phyloP scores from a whole-genome alignment of 2,329 filamentous ascomycete species.

The Fusarium zealandicum region DNA sequence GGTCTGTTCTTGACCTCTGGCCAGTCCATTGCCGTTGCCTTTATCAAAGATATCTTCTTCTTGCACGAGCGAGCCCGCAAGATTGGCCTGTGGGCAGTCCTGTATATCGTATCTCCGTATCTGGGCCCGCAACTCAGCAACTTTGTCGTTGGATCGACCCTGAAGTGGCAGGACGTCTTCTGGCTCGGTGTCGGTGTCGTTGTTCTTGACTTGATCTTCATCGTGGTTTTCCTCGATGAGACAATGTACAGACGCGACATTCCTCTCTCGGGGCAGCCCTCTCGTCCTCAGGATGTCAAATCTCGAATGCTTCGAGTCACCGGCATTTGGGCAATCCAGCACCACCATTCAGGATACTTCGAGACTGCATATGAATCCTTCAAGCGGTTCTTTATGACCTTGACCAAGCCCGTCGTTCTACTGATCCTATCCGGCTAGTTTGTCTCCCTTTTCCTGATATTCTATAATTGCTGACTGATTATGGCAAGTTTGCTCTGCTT shows the following conservation, averaged over 20 bases:
- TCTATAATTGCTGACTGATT: background rate
- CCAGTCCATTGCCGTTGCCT: constrained; percentile 57
- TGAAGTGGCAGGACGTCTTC: constrained; percentile 56
- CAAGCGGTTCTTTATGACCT: constrained; percentile 21
- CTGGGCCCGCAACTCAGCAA: constrained; percentile 54
- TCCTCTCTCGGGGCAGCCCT: constrained; percentile 46
- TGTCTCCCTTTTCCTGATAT: accelerated
- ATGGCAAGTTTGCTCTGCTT: constrained; percentile 45
- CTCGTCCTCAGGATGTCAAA: constrained; percentile 38
- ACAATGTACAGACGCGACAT: constrained; percentile 58
- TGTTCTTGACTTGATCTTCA: constrained; percentile 48
- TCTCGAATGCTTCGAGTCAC: constrained; percentile 37
- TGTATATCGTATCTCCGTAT: constrained; percentile 53
- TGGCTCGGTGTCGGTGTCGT: constrained; percentile 56
- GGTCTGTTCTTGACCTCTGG: constrained; percentile 57
- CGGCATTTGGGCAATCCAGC: constrained; percentile 25
- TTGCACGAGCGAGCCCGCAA: constrained; percentile 63
- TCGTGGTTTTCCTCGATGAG: constrained; percentile 54
- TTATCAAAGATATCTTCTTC: constrained; percentile 66
- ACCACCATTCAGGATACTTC: constrained; percentile 28
- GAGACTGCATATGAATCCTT: constrained; percentile 8
- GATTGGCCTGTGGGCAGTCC: constrained; percentile 56
- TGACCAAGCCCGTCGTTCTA: constrained; percentile 24
- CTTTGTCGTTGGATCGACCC: constrained; percentile 55
- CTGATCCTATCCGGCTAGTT: constrained; percentile 21